Evolutionary conservation across 345 rosid genomes (phyloP), one percentile per base, ranked within the genome.

Genomic region (Eucalyptus curtisii): DNA sequence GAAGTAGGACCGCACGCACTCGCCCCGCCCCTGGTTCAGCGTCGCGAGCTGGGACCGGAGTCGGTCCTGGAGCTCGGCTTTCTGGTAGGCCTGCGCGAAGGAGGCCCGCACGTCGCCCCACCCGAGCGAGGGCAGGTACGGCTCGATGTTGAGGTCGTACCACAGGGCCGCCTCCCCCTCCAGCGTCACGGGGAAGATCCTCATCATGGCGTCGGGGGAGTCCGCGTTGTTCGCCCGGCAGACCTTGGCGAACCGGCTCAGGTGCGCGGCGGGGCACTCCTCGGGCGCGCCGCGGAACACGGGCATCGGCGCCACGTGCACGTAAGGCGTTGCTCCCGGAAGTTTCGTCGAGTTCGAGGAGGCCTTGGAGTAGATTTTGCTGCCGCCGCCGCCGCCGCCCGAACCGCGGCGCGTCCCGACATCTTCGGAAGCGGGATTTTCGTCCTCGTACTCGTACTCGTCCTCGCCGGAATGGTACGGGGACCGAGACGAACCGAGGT

Each of bases 71-170:
- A 88, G 55, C 59, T 89, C 87, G 66, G 50, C 64, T 42, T 61
- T 87, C 55, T 71, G 82, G 87, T 91, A 93, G 3, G 93, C 94
- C 44, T 93, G 89, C 68, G 89, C n/a, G 80, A 93, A 93, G 10
- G 90, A 90, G 5, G 87, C 42, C 88, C 89, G 92, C 10, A 90
- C 91, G 85, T 93, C 92, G 27, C 61, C 91, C 93, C 93, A 92
- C 15, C 90, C 84, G 30, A 92, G 90, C 14, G 86, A 89, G 20
- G 90, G 24, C 15, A 7, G 89, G 89, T 91, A 92, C 8, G 94
- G 93, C 79, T 91, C 93, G 45, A 92, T 57, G 53, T 91, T 91
- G 13, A 91, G 91, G 87, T 92, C 94, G 44, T 92, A 93, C 94
- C 93, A 91, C 17, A 91, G 89, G 10, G 90, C 92, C 25, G 94